Conservation (phyloP, 352 stramenopile genomes). For the Plasmopara muralis region DNA sequence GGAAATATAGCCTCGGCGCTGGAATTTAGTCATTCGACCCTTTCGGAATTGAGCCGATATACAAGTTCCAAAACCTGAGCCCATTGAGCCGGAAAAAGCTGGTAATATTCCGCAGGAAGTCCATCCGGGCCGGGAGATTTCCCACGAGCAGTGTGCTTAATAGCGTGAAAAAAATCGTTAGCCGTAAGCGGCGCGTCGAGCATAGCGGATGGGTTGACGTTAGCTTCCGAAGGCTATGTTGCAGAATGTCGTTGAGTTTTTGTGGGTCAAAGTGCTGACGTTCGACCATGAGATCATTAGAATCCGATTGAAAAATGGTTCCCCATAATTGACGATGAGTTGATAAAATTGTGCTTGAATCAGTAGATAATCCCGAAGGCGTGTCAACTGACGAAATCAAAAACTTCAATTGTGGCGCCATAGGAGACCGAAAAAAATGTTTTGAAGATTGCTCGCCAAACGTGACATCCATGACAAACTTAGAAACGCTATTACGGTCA, state of each 20-base stretch:
- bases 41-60: not conserved
- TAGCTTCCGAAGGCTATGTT: not conserved
- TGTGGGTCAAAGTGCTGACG: not conserved
- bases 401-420: not conserved
- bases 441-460: not conserved
- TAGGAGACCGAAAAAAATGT: too few relatives aligned
- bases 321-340: slow-evolving; percentile 6
- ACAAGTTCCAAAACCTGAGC: not conserved
- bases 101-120: slow-evolving; percentile 1
- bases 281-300: slow-evolving; percentile 1
- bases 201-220: too few relatives aligned
- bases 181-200: not conserved
- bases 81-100: slow-evolving; percentile 1
- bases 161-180: not conserved
- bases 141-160: not conserved
- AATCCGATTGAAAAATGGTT: slow-evolving; percentile 5
- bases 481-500: slow-evolving; percentile 1
- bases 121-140: not conserved
- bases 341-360: not conserved
- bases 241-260: slow-evolving; percentile 1
- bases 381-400: slow-evolving; percentile 6
- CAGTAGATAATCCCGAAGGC: not conserved
- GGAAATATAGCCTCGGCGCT: not conserved
- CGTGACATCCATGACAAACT: slow-evolving; percentile 9
- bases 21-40: not conserved